Evolutionary conservation across 1,284 basidiomycete genomes (phyloP).

Genomic region (Sparassis latifolia): DNA sequence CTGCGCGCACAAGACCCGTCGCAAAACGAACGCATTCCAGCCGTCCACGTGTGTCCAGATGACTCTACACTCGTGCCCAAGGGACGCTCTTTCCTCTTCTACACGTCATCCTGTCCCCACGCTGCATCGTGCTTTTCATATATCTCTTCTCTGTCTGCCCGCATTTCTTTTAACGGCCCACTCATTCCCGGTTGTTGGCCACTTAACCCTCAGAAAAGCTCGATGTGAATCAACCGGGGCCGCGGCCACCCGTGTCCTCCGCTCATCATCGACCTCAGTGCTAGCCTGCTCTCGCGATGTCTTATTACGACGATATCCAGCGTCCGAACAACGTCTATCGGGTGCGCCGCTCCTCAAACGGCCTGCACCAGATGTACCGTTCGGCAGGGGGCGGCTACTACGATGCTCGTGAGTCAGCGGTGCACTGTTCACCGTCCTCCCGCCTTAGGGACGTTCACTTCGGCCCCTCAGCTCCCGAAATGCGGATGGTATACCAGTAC

Average conservation of each 20-base stretch:
- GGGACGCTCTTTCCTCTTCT: slow-evolving; percentile 18
- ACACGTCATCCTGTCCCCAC: slow-evolving; percentile 9
- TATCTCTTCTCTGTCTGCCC: slow-evolving; percentile 5
- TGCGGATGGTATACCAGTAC: slow-evolving; percentile 14
- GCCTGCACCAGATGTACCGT: slow-evolving; percentile 11
- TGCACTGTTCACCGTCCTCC: not conserved
- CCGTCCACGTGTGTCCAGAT: slow-evolving; percentile 22
- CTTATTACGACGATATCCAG: slow-evolving; percentile 9
- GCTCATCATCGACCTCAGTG: slow-evolving; percentile 5
- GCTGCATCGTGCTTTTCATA: slow-evolving; percentile 26
- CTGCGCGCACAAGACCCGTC: not conserved
- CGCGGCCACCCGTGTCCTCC: slow-evolving; percentile 3
- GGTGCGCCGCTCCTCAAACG: slow-evolving; percentile 10
- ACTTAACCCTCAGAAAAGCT: slow-evolving; percentile 1
- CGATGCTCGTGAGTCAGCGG: slow-evolving; percentile 10
- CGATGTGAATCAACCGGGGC: not conserved
- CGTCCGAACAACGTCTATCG: slow-evolving; percentile 12
- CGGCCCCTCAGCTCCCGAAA: slow-evolving; percentile 14
- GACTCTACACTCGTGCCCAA: slow-evolving; percentile 9
- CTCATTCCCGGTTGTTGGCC: slow-evolving; percentile 1
- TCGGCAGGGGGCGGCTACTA: slow-evolving; percentile 11
- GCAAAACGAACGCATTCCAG: not conserved
- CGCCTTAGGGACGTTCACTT: not conserved
- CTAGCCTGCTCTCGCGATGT: slow-evolving; percentile 1
- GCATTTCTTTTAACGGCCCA: not conserved